Evolutionary conservation across 805 yeast genomes (phyloP).

Genomic region (Ogataea ramenticola): DNA sequence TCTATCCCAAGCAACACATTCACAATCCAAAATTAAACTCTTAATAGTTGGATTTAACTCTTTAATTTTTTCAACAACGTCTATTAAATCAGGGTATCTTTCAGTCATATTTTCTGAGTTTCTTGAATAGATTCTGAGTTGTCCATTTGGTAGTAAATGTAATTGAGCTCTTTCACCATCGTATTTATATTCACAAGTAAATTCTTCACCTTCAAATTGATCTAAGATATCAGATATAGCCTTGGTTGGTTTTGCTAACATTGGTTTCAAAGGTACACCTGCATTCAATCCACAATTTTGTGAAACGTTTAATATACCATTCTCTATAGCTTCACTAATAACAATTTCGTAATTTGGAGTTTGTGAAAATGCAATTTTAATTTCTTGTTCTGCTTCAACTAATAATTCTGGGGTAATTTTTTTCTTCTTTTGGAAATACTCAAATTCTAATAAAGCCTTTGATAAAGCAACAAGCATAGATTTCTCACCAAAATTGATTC

Average conservation of each 20-base stretch:
- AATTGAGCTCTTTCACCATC: constrained; percentile 98
- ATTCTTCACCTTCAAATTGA: constrained; percentile 73
- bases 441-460: constrained; percentile 69
- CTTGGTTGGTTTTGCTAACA: constrained; percentile 97
- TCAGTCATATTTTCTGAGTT: constrained; percentile 97
- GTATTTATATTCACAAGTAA: constrained; percentile 94
- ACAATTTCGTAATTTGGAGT: constrained; percentile 85
- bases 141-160: constrained; percentile 61
- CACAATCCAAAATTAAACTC: constrained; percentile 83
- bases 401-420: constrained; percentile 34
- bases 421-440: constrained; percentile 25
- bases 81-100: constrained; percentile 84
- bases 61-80: constrained; percentile 48
- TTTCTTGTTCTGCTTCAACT: constrained; percentile 63
- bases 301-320: constrained; percentile 61
- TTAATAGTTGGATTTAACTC: constrained; percentile 26
- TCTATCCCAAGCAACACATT: constrained; percentile 96
- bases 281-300: constrained; percentile 74
- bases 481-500: constrained; percentile 93
- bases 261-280: constrained; percentile 93
- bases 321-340: constrained; percentile 53
- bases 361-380: constrained; percentile 83
- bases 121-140: constrained; percentile 76
- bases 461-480: constrained; percentile 80
- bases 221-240: constrained; percentile 88